Conservation (phyloP, 345 rosid species). For the Rubroshorea leprosula region DNA sequence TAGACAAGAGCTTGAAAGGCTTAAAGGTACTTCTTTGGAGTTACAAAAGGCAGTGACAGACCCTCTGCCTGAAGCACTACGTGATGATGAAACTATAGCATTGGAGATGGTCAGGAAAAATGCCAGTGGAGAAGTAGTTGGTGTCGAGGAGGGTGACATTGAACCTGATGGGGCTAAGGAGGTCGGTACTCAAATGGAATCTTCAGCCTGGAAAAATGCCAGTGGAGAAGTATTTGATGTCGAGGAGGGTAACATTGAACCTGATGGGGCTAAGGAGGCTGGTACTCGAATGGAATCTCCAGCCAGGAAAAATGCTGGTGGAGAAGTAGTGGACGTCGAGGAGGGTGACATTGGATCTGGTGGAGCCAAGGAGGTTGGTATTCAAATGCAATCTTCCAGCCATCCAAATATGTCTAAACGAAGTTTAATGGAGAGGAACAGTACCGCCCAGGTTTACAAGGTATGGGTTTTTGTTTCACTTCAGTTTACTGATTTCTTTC, state of each 20-base stretch:
- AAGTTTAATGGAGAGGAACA: conserved; percentile 49
- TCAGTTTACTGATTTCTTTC: neutral
- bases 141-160: conserved; percentile 1
- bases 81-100: conserved; percentile 24
- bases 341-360: too few species aligned
- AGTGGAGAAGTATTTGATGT: too few species aligned
- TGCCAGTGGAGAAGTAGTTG: conserved; percentile 2
- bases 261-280: too few species aligned
- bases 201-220: too few species aligned
- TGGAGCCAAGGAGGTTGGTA: too few species aligned
- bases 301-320: too few species aligned
- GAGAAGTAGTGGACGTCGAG: too few species aligned
- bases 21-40: conserved; percentile 35
- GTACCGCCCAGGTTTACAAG: conserved; percentile 43
- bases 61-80: conserved; percentile 45
- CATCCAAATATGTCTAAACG: conserved; percentile 19
- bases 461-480: conserved; percentile 19
- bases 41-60: conserved; percentile 36
- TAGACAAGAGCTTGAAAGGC: conserved; percentile 32
- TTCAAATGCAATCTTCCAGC: neutral
- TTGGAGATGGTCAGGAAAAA: conserved; percentile 11
- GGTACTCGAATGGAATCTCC: too few species aligned
- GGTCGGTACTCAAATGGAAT: too few species aligned
- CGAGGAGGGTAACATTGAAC: too few species aligned
- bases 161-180: neutral